phyloP scores from a whole-genome alignment of 148 eudicot genomes.

The Diospyros kaki region DNA sequence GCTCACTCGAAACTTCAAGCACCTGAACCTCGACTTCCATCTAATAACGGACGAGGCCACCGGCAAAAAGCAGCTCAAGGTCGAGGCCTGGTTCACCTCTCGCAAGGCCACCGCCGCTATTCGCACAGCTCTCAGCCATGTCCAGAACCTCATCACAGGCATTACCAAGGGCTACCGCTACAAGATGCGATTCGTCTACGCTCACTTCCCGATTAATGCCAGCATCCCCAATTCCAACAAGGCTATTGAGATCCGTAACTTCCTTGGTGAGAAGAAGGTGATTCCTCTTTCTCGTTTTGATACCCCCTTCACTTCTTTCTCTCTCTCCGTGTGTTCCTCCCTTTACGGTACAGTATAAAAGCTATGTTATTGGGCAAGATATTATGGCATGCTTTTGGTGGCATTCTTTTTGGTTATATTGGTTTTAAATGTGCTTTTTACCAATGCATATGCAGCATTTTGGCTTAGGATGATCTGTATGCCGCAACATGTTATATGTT shows the following conservation, averaged over 20 bases:
- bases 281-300: not conserved
- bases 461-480: too few relatives aligned
- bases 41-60: constrained; percentile 36
- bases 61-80: constrained; percentile 44
- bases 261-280: constrained; percentile 69
- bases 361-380: not conserved
- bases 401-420: too few relatives aligned
- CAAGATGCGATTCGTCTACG: constrained; percentile 62
- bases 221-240: constrained; percentile 30
- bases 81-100: constrained; percentile 47
- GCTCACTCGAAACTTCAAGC: constrained; percentile 50
- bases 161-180: constrained; percentile 54
- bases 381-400: too few relatives aligned
- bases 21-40: constrained; percentile 49
- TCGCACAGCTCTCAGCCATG: constrained; percentile 47
- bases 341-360: not conserved
- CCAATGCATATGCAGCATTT: too few relatives aligned
- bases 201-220: constrained; percentile 67
- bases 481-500: too few relatives aligned
- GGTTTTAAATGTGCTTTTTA: too few relatives aligned
- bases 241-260: constrained; percentile 61
- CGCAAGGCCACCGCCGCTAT: constrained; percentile 49
- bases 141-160: constrained; percentile 40
- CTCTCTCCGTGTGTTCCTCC: not conserved
- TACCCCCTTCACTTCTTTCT: not conserved